phyloP scores from a whole-genome alignment of 2,329 filamentous ascomycete species.

The Pseudofabraea citricarpa region DNA sequence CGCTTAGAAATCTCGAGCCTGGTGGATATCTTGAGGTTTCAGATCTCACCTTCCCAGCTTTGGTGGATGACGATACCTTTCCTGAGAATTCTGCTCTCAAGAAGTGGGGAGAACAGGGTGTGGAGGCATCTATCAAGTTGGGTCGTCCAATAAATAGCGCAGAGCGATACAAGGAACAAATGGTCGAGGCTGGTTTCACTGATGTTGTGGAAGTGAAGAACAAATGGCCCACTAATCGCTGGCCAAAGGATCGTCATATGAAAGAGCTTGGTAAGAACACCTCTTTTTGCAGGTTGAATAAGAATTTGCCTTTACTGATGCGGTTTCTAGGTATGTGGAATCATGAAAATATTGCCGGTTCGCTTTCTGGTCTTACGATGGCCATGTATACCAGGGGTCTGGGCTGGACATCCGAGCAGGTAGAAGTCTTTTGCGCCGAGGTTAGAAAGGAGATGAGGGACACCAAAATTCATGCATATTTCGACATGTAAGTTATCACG shows the following conservation, averaged over 20 bases:
- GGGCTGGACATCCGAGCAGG: slow-evolving; percentile 21
- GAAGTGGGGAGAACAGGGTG: slow-evolving; percentile 17
- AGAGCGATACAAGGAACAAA: slow-evolving; percentile 7
- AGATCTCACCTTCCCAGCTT: slow-evolving; percentile 6
- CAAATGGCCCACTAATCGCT: slow-evolving; percentile 45
- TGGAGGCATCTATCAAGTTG: slow-evolving; percentile 25
- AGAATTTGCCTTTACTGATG: too few species aligned
- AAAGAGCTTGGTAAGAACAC: too few species aligned
- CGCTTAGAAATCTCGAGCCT: slow-evolving; percentile 1
- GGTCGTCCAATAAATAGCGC: slow-evolving; percentile 27
- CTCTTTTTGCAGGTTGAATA: too few species aligned
- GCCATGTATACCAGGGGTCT: slow-evolving; percentile 17
- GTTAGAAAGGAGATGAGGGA: slow-evolving; percentile 29
- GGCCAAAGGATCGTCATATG: slow-evolving; percentile 41
- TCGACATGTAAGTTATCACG: slow-evolving; percentile 9
- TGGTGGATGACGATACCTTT: slow-evolving; percentile 6
- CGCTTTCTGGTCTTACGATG: slow-evolving; percentile 19
- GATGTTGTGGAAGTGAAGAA: slow-evolving; percentile 34
- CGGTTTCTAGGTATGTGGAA: slow-evolving; percentile 11
- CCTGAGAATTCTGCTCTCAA: slow-evolving; percentile 20
- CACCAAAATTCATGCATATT: slow-evolving; percentile 26
- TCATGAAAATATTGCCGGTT: slow-evolving; percentile 20
- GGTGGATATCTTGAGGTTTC: slow-evolving; percentile 13
- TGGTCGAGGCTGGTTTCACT: slow-evolving; percentile 15
- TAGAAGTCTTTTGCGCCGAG: slow-evolving; percentile 27